Base-by-base conservation (phyloP, 2,329 filamentous ascomycete species). In the Clarireedia monteithiana region DNA sequence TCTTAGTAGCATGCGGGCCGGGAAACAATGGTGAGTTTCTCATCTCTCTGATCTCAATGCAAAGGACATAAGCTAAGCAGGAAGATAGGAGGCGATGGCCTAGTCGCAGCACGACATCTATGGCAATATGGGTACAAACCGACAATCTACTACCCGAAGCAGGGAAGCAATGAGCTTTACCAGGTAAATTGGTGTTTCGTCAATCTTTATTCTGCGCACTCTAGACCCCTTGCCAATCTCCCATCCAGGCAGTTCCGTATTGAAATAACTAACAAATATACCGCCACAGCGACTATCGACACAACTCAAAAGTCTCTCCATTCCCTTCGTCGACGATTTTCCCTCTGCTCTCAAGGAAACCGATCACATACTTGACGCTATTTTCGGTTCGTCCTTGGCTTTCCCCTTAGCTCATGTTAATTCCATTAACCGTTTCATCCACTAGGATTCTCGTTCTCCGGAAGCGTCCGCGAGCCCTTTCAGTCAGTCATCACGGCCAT, bases 401-500 rank as follows among this genome's bases (percentile, higher is more conserved):
- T 39, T 24, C 14, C 45, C 15, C 45, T 38, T 7, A 14, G 15
- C 20, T 38, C 9, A 3, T 10, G 15, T 2, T 2, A 26, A 14
- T 26, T 53, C 48, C 23, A 34, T 27, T 51, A 47, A 56, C 51
- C 26, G 20, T 40, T 10, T n/a, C 12, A 14, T 24, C 26, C 30
- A 34, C 30, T 38, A 87, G 86, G 89, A 6, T 99, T 99, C 75
- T 94, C 88, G 59, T 99, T 99, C 74, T 86, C 85, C 1, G 92
- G 91, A 6, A 86, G 94, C 62, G 86, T 99, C 53, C 85, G 94
- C n/a, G 89, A 95, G 62, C 94, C 94, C 1, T 99, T 97, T 68
- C 85, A 86, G 0, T 78, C 78, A 0, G 87, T 96, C 14, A 95
- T 99, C 64, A 75, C 80, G 59, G 84, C 87, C 6, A 77, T 99